Evolutionary conservation across 2,329 filamentous ascomycete species (phyloP).

Genomic region (Stenocarpella maydis): DNA sequence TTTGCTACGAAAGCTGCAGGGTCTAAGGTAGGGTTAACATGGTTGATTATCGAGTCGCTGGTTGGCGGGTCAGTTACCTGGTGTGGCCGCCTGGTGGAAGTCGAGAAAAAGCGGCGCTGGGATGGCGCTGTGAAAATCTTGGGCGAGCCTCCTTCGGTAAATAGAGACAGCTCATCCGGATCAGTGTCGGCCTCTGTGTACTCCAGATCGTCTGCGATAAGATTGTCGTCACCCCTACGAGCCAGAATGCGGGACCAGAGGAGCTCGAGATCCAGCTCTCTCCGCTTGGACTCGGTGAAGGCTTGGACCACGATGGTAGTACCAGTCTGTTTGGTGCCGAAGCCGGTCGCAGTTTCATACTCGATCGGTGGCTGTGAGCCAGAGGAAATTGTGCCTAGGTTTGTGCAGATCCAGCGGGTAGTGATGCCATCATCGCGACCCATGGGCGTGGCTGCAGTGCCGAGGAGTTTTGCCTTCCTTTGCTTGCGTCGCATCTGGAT

Average conservation of each 20-base stretch:
- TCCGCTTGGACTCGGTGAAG: slow-evolving; percentile 61
- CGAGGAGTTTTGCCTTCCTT: slow-evolving; percentile 82
- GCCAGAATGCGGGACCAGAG: slow-evolving; percentile 57
- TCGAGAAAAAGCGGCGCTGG: slow-evolving; percentile 38
- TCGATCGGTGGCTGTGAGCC: slow-evolving; percentile 52
- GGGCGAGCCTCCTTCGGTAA: slow-evolving; percentile 30
- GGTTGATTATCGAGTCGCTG: slow-evolving; percentile 21
- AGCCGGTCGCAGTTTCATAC: slow-evolving; percentile 74
- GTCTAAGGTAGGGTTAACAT: slow-evolving; percentile 34
- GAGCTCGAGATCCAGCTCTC: slow-evolving; percentile 61
- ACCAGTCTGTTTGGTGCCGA: slow-evolving; percentile 64
- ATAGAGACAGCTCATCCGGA: slow-evolving; percentile 28
- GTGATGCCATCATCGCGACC: slow-evolving; percentile 84
- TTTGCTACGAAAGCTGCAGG: slow-evolving; percentile 21
- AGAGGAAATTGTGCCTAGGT: slow-evolving; percentile 76
- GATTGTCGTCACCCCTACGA: slow-evolving; percentile 22
- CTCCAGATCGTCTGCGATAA: slow-evolving; percentile 35
- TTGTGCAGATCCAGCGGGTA: slow-evolving; percentile 96
- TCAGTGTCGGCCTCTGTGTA: slow-evolving; percentile 37
- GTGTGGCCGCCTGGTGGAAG: slow-evolving; percentile 34
- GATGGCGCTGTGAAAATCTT: slow-evolving; percentile 29
- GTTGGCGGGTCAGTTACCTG: slow-evolving; percentile 34
- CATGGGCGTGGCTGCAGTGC: slow-evolving; percentile 70
- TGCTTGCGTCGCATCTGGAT: slow-evolving; percentile 83
- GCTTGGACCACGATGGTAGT: slow-evolving; percentile 66